These are phyloP conservation scores for Exophiala spinifera DNA, from an alignment of 2,329 filamentous ascomycete genomes.

Conservation along the genomic window DNA sequence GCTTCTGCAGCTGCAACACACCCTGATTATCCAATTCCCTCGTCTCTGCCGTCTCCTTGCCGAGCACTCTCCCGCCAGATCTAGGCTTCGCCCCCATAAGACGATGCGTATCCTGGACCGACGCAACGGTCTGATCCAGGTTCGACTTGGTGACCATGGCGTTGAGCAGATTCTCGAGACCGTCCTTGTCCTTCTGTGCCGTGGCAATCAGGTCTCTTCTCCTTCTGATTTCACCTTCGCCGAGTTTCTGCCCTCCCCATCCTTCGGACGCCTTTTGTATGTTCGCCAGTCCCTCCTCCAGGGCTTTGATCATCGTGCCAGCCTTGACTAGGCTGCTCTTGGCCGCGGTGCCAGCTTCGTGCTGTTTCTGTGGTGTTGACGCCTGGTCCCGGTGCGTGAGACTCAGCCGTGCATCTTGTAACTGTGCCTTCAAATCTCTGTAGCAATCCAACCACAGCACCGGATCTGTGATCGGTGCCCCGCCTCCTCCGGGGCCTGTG, in stretches of 20 bases:
- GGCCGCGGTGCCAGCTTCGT: slow-evolving; percentile 60
- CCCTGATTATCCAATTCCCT: slow-evolving; percentile 63
- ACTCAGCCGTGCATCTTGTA: slow-evolving; percentile 59
- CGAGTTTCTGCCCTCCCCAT: slow-evolving; percentile 42
- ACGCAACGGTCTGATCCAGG: slow-evolving; percentile 47
- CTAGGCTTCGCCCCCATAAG: slow-evolving; percentile 36
- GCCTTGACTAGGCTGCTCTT: slow-evolving; percentile 59
- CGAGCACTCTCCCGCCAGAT: slow-evolving; percentile 48
- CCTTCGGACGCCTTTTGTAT: slow-evolving; percentile 31
- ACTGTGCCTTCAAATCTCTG: slow-evolving; percentile 56
- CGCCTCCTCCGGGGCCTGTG: slow-evolving; percentile 37
- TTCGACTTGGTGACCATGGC: slow-evolving; percentile 54
- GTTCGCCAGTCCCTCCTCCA: slow-evolving; percentile 56
- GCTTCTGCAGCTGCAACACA: slow-evolving; percentile 60
- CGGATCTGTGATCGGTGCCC: slow-evolving; percentile 47
- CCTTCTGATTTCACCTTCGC: slow-evolving; percentile 60
- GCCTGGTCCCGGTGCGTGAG: slow-evolving; percentile 61
- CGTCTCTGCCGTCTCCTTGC: slow-evolving; percentile 60
- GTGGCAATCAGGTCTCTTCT: slow-evolving; percentile 57
- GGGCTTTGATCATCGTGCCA: slow-evolving; percentile 51
- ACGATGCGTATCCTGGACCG: slow-evolving; percentile 45
- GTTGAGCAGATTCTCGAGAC: slow-evolving; percentile 58
- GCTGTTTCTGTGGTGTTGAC: slow-evolving; percentile 56
- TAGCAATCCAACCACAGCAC: slow-evolving; percentile 62
- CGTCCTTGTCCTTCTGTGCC: slow-evolving; percentile 60